Evolutionary conservation across 2,329 filamentous ascomycete species (phyloP).

Genomic region (Ceratocystis smalleyi): DNA sequence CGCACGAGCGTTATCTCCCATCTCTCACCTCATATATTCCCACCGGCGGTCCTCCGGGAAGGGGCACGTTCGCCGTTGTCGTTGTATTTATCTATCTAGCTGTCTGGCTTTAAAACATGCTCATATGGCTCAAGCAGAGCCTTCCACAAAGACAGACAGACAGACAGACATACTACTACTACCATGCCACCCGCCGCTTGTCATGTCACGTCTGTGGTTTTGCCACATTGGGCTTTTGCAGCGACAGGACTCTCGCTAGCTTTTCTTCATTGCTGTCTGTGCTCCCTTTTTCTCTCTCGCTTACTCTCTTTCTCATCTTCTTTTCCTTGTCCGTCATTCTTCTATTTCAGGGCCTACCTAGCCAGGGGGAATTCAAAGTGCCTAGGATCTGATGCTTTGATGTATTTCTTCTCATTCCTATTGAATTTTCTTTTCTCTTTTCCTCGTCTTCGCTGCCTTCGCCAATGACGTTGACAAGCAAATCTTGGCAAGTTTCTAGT

Average conservation of each 20-base stretch:
- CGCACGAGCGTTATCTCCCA: neutral
- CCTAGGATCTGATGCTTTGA: slow-evolving; percentile 3
- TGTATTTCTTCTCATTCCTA: neutral
- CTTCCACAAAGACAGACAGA: neutral
- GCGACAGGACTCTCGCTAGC: slow-evolving; percentile 2
- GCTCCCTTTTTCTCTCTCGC: neutral
- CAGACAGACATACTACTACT: too few species aligned
- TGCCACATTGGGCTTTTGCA: slow-evolving; percentile 6
- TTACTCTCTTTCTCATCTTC: neutral
- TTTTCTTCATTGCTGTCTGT: slow-evolving; percentile 1
- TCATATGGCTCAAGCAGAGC: neutral
- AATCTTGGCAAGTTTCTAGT: neutral
- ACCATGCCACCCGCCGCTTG: neutral
- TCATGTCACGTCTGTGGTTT: slow-evolving; percentile 10
- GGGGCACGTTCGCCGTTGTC: neutral
- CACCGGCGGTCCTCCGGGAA: neutral
- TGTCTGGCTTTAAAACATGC: slow-evolving; percentile 1
- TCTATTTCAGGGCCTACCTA: neutral
- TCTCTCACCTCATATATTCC: neutral
- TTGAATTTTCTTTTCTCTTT: neutral
- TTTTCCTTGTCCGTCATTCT: neutral
- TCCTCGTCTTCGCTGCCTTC: neutral
- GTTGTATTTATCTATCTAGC: neutral
- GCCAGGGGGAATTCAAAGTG: neutral
- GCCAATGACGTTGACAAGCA: slow-evolving; percentile 1